Base-by-base conservation (phyloP, 2,329 filamentous ascomycete genomes). In the Cordyceps cicadae region DNA sequence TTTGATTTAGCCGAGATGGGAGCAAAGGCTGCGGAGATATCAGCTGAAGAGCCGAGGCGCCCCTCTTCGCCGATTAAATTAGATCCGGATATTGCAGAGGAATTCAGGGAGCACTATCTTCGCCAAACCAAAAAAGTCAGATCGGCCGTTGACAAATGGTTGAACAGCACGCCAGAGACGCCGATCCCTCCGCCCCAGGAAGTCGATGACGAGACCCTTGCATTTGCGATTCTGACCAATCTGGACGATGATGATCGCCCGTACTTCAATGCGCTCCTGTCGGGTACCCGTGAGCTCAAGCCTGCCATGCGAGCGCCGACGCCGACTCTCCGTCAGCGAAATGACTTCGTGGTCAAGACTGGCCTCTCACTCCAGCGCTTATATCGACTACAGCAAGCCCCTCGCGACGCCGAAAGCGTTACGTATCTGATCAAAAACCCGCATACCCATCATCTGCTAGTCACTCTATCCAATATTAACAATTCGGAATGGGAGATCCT, bases 401-500 rank as follows among this genome's bases (percentile, higher is more conserved):
- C 93, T 0, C 87, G 93, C 52, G 91, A 96, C 68, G 89, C 92
- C 19, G 92, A 97, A 71, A 86, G 87, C 6, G 90, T 89, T 14
- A 86, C 94, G 66, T 97, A 90, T 70, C 83, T 97, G 53, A 82
- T 97, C 64, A 91, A 88, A 71, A 88, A 97, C 71, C 86, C 87
- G 0, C 79, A 84, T 14, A 84, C 94, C 54, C 93, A 97, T 71
- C 88, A 94, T 68, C 85, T 96, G 37, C 84, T 97, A 3, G 87
- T 90, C 46, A 96, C 93, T 0, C 81, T 97, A 54, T 87, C 89
- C 41, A 90, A 92, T 57, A 94, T 97, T 67, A 94, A 88, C 70
- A 84, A 87, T 52, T 89, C 90, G n/a, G 93, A 97, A 73, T 97
- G 93, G 93, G 93, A 97, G 64, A 96, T 97, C 60, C 80, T 97